Base-by-base conservation (phyloP, 352 stramenopile species). In the Phytophthora macrochlamydospora region DNA sequence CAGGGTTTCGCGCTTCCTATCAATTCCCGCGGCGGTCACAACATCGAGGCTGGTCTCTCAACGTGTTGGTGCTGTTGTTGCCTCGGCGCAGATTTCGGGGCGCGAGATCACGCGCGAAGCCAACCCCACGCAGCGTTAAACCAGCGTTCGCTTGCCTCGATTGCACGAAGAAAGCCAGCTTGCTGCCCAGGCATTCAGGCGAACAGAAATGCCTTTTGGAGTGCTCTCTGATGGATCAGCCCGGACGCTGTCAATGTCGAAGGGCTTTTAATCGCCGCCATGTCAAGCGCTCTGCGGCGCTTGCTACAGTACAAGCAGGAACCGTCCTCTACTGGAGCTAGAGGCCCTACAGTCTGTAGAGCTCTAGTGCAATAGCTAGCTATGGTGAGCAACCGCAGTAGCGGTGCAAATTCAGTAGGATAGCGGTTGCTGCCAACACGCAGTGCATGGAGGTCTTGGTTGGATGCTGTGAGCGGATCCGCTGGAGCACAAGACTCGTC, bases 11-110 rank as follows among this genome's bases (percentile, higher is more conserved):
- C 28, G 62, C 49, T 64, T 64, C 55, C 48, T 59, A 56, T 44
- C 50, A 46, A 13, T 18, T 13, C 13, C 29, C 51, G 46, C 18
- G 18, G 18, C 18, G 18, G 52, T 65, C 63, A 66, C 56, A 51
- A 56, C 63, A 71, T 66, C 9, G 35, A 40, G 45, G 49, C 31
- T 67, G 45, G 14, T 33, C 45, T 48, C 12, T 28, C 42, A 14
- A 48, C 40, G 18, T 6, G 49, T 24, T 24, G 18, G 18, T 24
- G 18, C 18, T 24, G 18, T 24, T 24, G 18, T 50, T 71, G 56
- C 51, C 63, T 66, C 51, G 29, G 62, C 62, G 62, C 62, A 61
- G 65, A 59, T 70, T 65, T 70, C 50, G 38, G 62, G 49, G 28
- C 32, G 48, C 55, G 62, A 64, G 33, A 42, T 42, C 35, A 43